Conservation (phyloP, 108 stramenopile genomes). For the Nitzschia sp. region DNA sequence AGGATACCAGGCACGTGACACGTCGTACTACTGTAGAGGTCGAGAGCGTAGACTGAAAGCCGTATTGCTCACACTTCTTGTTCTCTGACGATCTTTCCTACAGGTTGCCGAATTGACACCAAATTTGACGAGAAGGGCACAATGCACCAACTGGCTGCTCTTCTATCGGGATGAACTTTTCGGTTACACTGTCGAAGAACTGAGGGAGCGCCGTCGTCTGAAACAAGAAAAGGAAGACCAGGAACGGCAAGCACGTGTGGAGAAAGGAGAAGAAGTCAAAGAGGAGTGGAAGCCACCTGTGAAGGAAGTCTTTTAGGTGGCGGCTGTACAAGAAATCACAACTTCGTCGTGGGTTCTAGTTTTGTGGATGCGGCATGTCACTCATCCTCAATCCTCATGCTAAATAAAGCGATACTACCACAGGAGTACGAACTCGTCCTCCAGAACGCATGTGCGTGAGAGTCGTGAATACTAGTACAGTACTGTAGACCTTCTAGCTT, state of each 20-base stretch:
- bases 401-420: no score
- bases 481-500: no score
- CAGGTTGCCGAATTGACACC: conserved; percentile 89
- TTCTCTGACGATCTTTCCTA: background rate
- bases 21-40: background rate
- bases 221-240: conserved; percentile 64
- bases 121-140: conserved; percentile 93
- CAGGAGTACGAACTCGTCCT: no score
- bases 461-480: no score
- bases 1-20: conserved; percentile 69
- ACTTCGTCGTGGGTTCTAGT: no score
- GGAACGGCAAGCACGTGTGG: conserved; percentile 13
- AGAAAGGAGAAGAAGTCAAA: conserved; percentile 26
- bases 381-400: no score
- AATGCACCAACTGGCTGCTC: conserved; percentile 91
- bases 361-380: no score
- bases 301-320: conserved; percentile 68
- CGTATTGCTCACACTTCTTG: conserved; percentile 2
- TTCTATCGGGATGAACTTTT: conserved; percentile 87
- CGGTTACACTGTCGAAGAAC: conserved; percentile 86
- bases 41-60: no score
- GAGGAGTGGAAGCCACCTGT: conserved; percentile 77
- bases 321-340: no score
- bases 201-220: conserved; percentile 53
- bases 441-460: no score